These are phyloP conservation scores for Ceratobasidium sp. DNA, from an alignment of 1,284 basidiomycete genomes.

Conservation along the genomic window DNA sequence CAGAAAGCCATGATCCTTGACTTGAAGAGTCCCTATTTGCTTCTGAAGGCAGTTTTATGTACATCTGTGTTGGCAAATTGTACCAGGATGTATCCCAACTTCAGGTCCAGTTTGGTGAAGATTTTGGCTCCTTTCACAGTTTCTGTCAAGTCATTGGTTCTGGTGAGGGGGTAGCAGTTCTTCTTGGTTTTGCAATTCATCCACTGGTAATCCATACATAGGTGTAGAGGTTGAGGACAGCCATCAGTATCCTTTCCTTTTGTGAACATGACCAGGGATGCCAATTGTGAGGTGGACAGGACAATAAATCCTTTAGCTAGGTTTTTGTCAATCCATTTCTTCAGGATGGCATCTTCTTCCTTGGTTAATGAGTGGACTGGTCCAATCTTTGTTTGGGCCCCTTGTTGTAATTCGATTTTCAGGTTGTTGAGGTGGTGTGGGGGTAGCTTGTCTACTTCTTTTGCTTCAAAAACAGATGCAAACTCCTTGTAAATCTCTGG, in stretches of 20 bases:
- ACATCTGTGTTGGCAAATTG: constrained; percentile 44
- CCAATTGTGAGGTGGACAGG: background rate
- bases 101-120: constrained; percentile 51
- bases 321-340: constrained; percentile 12
- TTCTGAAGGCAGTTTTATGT: constrained; percentile 51
- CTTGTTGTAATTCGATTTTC: no score
- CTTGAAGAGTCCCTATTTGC: constrained; percentile 51
- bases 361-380: constrained; percentile 11
- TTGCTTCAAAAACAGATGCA: no score
- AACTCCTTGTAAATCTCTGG: no score
- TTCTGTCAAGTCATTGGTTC: background rate
- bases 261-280: constrained; percentile 15
- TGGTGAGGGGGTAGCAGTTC: background rate
- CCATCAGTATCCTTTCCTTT: constrained; percentile 51
- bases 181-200: constrained; percentile 50
- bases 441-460: no score
- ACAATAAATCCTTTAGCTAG: constrained; percentile 19
- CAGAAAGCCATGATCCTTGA: constrained; percentile 53
- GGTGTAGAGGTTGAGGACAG: constrained; percentile 51
- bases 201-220: constrained; percentile 55
- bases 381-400: no score
- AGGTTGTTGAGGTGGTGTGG: no score
- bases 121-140: constrained; percentile 42
- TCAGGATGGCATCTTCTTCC: background rate
- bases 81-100: constrained; percentile 50